phyloP scores from a whole-genome alignment of 306 rosid genomes.

The Inga laurina region DNA sequence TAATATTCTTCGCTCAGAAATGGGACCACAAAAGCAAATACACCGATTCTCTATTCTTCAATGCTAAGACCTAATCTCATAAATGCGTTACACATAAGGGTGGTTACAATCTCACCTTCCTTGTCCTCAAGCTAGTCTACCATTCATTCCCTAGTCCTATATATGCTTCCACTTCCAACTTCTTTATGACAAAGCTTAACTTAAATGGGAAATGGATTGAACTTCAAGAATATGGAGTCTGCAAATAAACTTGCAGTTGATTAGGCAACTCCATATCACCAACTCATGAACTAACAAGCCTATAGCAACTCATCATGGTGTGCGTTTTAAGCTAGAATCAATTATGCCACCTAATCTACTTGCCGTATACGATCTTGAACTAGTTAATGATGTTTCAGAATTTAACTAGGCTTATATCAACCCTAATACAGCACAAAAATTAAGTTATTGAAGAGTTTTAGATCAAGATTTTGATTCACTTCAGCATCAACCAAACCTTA shows the following conservation, averaged over 20 bases:
- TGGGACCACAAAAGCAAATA: constrained; percentile 54
- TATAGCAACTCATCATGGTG: not conserved
- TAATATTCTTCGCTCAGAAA: constrained; percentile 41
- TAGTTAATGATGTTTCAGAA: not conserved
- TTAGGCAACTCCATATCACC: constrained; percentile 11
- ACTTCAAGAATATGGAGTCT: constrained; percentile 31
- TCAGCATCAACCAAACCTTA: not conserved
- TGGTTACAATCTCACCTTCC: constrained; percentile 43
- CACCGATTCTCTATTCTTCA: constrained; percentile 51
- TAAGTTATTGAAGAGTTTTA: not conserved
- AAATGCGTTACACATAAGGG: constrained; percentile 51
- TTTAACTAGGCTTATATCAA: not conserved
- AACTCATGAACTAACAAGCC: constrained; percentile 4
- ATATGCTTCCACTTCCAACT: constrained; percentile 31
- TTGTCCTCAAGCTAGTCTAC: constrained; percentile 44
- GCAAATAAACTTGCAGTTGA: constrained; percentile 12
- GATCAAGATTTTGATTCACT: constrained; percentile 4
- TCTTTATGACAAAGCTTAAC: constrained; percentile 38
- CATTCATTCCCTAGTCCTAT: constrained; percentile 30
- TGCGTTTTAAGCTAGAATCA: constrained; percentile 21
- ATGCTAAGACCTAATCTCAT: constrained; percentile 62
- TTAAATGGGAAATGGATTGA: constrained; percentile 39
- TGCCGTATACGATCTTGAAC: constrained; percentile 12
- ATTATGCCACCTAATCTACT: constrained; percentile 26
- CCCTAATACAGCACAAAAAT: not conserved